Base-by-base conservation (phyloP, 2,329 filamentous ascomycete genomes). In the Aspergillus sp. region DNA sequence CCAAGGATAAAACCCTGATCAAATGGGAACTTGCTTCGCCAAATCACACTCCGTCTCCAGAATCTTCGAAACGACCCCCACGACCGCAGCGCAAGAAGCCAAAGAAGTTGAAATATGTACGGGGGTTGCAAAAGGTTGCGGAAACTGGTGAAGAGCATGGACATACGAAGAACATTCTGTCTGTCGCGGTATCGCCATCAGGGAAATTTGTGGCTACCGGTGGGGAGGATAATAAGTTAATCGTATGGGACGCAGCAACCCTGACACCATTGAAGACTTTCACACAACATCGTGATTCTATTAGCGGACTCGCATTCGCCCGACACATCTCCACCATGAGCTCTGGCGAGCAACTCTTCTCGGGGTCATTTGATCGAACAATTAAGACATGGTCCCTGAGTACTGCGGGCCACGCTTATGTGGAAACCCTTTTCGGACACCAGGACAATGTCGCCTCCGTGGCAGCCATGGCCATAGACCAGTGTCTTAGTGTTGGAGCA, bases 361-460 rank as follows among this genome's bases (percentile, higher is more conserved):
- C 88, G 3, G 85, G 86, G 48, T 93, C 88, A 45, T 86, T 85
- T 60, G 93, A 98, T 68, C 81, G 93, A 38, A 95, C 91, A 2
- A 85, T 98, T 63, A 97, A 97, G 68, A 85, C 94, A 30, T 98
- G 91, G 88, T 91, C 85, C 55, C 73, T 96, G 39, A 72, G 69
- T 33, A 58, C 65, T 4, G 86, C 95, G 57, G 89, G 94, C 64
- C 77, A 95, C 51, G 88, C 91, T 41, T 98, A 97, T 61, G 81
- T 96, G 29, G 93, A 98, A 68, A 97, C 91, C 0, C 76, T 98
- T 0, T 97, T 96, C 62, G 93, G 93, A 40, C 93, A 98, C 69
- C 91, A 96, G 63, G 91, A 97, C 63, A 79, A 87, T 53, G 86
- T 97, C 4, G 77, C 91, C 34, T 87, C 89, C 60, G 80, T 98